phyloP scores from a whole-genome alignment of 352 stramenopile genomes.

The Paralagenidium karlingii region DNA sequence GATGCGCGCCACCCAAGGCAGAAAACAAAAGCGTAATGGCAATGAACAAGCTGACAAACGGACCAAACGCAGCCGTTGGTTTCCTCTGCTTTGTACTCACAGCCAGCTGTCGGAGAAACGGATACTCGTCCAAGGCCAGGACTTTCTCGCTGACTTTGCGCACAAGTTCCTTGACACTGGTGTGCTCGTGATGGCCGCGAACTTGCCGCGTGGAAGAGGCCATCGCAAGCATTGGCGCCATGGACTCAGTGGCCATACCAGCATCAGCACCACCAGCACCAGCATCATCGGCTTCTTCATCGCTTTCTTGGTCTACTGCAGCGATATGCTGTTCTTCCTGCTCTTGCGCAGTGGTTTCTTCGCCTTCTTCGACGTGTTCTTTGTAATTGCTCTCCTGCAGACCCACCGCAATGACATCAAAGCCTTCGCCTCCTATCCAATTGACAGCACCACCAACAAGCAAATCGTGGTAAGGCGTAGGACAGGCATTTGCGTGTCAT shows the following conservation, averaged over 20 bases:
- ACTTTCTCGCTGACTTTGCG: conserved; percentile 55
- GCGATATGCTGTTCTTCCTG: conserved; percentile 12
- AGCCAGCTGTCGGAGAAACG: conserved; percentile 50
- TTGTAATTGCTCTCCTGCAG: conserved; percentile 74
- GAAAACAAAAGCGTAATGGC: too few relatives aligned
- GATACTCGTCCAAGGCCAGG: conserved; percentile 42
- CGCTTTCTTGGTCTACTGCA: conserved; percentile 42
- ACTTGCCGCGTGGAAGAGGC: background rate
- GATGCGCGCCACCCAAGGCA: too few relatives aligned
- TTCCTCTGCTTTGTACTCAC: too few relatives aligned
- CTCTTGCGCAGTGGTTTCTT: conserved; percentile 17
- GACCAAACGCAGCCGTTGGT: too few relatives aligned
- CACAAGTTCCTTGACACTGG: conserved; percentile 47
- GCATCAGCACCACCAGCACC: background rate
- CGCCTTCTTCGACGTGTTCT: conserved; percentile 8
- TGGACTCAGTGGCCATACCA: background rate
- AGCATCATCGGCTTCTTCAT: conserved; percentile 9
- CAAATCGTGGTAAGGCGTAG: background rate
- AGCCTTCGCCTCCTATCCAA: conserved; percentile 59
- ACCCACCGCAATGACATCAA: conserved; percentile 73
- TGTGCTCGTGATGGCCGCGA: conserved; percentile 2
- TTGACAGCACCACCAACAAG: background rate
- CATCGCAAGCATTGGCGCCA: background rate
- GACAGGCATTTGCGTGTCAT: background rate
- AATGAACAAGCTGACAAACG: too few relatives aligned